Percentiles rank a stretch among this genome's conserved stretches.
Evolutionary conservation across 2,329 filamentous ascomycete species (phyloP).

Genomic region (Cadophora sp.): DNA sequence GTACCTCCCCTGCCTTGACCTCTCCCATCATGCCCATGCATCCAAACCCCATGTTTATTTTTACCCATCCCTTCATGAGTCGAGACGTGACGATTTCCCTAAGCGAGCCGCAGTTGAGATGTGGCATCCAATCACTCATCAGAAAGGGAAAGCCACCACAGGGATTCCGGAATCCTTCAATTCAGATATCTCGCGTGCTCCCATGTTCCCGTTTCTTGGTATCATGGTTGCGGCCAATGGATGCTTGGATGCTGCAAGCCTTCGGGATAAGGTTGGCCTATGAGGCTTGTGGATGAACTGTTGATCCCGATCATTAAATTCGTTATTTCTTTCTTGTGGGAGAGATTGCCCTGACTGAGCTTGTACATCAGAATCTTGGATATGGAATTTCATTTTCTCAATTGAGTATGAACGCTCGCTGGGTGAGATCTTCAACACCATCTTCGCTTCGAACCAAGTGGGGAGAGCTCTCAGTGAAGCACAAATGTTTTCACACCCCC

Average conservation of each 20-base stretch:
- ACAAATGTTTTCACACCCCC: not conserved
- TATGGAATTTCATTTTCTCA: no score
- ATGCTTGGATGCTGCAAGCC: not conserved
- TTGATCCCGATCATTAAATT: not conserved
- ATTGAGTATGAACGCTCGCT: no score
- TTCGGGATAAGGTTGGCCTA: not conserved
- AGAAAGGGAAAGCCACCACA: conserved; percentile 1
- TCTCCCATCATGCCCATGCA: not conserved
- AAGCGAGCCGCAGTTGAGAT: not conserved
- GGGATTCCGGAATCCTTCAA: not conserved
- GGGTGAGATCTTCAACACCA: no score
- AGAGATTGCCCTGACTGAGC: not conserved
- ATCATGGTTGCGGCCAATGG: not conserved
- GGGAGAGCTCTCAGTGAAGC: not conserved
- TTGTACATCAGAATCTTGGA: no score
- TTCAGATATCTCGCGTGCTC: not conserved
- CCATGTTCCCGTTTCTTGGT: not conserved
- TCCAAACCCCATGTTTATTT: conserved; percentile 8
- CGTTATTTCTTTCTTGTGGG: not conserved
- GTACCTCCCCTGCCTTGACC: not conserved
- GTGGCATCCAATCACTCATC: not conserved
- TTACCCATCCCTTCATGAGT: not conserved
- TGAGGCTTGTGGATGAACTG: not conserved
- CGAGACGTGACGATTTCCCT: not conserved
- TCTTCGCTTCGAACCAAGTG: not conserved